Base-by-base conservation (phyloP, 805 yeast genomes). In the Myxozyma neglecta region DNA sequence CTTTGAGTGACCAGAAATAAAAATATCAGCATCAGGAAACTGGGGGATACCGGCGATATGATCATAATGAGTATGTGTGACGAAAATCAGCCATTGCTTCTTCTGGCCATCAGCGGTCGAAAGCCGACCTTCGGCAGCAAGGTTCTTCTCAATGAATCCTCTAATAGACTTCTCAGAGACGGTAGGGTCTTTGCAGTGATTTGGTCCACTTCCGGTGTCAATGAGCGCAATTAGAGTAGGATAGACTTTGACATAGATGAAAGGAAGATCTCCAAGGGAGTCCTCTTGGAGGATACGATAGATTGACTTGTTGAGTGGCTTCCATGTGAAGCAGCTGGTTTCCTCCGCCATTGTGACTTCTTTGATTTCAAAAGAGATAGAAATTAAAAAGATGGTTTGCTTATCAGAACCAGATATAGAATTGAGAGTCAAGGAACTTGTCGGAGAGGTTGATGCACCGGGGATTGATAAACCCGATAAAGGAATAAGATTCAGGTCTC, bases 31-130 rank as follows among this genome's bases (percentile, higher is more conserved):
- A 11, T 59, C 56, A 16, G 66, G 51, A 34, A 62, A 62, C 46
- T 62, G 64, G 29, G 35, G 40, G 43, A 62, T 42, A 18, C 66
- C 66, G 40, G 65, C 66, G 29, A 62, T 62, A 53, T 62, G 66
- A 50, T 62, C 66, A 40, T 62, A 62, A 34, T 62, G 66, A 5
- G 66, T 59, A 18, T 62, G 66, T 10, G 66, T 62, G 35, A 62
- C 59, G 48, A 62, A 62, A 13, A 62, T 59, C 18, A 62, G 54
- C 55, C 55, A 62, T n/a, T 62, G 59, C 55, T 62, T 62, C 48
- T 54, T 60, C 49, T 55, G 60, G 14, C 60, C 42, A 47, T 59
- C 60, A 6, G 49, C 53, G 18, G 60, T 53, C 36, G 35, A 44
- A 20, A 62, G 50, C 43, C 56, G 50, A 34, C 60, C 60, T 11